phyloP scores from a whole-genome alignment of 768 basidiomycete species.

The Mycena rosella region DNA sequence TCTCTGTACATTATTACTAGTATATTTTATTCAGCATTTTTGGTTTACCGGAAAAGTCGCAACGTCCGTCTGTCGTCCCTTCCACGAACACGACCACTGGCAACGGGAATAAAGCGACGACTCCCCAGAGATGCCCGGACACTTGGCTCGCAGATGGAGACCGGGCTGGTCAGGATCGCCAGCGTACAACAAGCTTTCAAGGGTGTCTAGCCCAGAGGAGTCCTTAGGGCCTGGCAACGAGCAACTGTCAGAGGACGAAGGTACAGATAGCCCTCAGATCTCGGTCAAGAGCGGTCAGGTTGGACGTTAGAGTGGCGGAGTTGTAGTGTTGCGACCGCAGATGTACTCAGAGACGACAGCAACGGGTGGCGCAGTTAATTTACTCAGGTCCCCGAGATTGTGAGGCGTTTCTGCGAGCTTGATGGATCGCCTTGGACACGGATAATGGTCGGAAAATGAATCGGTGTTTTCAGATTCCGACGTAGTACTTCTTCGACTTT shows the following conservation, averaged over 20 bases:
- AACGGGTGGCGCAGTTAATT: not conserved
- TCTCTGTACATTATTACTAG: not conserved
- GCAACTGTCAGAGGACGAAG: slow-evolving; percentile 10
- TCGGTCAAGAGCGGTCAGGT: not conserved
- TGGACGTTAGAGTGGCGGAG: slow-evolving; percentile 13
- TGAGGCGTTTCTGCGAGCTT: slow-evolving; percentile 29
- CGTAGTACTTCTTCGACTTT: not conserved
- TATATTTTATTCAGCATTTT: not conserved
- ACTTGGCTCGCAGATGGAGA: slow-evolving; percentile 1
- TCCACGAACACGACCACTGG: not conserved
- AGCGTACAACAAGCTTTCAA: slow-evolving; percentile 29
- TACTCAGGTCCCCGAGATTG: not conserved
- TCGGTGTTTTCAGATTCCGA: slow-evolving; percentile 26
- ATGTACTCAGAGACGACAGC: not conserved
- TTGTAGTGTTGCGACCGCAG: slow-evolving; percentile 3
- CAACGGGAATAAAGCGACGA: not conserved
- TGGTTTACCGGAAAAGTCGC: not conserved
- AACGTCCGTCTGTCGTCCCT: not conserved
- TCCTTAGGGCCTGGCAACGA: not conserved
- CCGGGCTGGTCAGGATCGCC: slow-evolving; percentile 6
- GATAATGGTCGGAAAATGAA: not conserved
- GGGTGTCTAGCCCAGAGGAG: no score
- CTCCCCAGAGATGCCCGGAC: slow-evolving; percentile 1
- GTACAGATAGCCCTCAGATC: not conserved
- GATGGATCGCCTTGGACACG: not conserved